Conservation (phyloP, 139 green algal species). For the Haematococcus sp. region DNA sequence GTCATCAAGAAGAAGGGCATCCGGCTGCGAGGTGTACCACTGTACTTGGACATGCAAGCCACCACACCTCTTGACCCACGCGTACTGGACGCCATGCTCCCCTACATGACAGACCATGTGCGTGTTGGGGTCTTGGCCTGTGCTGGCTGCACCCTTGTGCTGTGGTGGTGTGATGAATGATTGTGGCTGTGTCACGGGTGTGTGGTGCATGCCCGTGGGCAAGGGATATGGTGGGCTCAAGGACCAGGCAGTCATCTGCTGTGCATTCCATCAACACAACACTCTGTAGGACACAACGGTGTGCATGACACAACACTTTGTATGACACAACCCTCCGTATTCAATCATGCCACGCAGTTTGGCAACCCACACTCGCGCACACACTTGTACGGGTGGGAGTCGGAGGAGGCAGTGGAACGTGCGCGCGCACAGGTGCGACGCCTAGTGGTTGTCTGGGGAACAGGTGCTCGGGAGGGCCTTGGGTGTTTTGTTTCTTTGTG, state of each 20-base stretch:
- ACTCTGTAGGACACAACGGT: too few species aligned
- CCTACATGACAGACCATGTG: constrained; percentile 85
- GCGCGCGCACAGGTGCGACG: constrained; percentile 69
- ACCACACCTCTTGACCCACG: constrained; percentile 95
- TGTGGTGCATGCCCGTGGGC: too few species aligned
- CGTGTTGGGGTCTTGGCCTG: neutral
- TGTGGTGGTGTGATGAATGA: too few species aligned
- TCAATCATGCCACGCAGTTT: constrained; percentile 54
- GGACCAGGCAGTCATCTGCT: too few species aligned
- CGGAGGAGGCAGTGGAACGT: constrained; percentile 89
- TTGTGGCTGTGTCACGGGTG: too few species aligned
- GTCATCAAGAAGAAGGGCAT: constrained; percentile 94
- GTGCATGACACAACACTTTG: too few species aligned
- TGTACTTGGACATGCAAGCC: constrained; percentile 97
- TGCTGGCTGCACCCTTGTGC: too few species aligned
- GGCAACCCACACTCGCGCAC: constrained; percentile 98
- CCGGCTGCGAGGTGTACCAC: constrained; percentile 71
- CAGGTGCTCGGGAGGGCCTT: too few species aligned
- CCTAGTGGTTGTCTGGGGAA: neutral
- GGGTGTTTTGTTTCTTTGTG: too few species aligned
- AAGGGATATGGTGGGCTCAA: too few species aligned
- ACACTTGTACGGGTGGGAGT: constrained; percentile 97
- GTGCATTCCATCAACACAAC: too few species aligned
- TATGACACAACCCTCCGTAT: too few species aligned
- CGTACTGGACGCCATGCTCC: constrained; percentile 96